phyloP scores from a whole-genome alignment of 2,329 filamentous ascomycete species.

The Endocalyx cinctus region DNA sequence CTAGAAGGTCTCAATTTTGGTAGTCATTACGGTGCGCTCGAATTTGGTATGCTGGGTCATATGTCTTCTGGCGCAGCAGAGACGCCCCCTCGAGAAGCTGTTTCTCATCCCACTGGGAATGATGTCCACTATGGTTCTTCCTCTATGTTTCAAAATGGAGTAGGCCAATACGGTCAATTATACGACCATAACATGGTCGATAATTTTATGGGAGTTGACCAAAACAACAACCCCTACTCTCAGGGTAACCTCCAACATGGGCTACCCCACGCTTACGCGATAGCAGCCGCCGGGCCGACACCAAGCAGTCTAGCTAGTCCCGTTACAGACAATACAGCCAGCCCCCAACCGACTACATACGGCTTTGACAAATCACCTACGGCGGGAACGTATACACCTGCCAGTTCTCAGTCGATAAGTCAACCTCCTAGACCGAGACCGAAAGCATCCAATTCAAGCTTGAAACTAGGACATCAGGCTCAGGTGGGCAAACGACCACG shows the following conservation, averaged over 20 bases:
- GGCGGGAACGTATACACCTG: constrained; percentile 30
- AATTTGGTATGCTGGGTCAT: constrained; percentile 93
- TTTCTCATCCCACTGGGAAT: constrained; percentile 34
- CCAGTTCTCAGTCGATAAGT: constrained; percentile 23
- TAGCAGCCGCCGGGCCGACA: constrained; percentile 47
- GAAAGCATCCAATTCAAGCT: constrained; percentile 36
- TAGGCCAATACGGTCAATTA: constrained; percentile 43
- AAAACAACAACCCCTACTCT: constrained; percentile 43
- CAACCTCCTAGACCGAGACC: constrained; percentile 38
- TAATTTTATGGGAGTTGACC: constrained; percentile 51
- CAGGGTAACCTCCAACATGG: constrained; percentile 59
- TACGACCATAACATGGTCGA: constrained; percentile 49
- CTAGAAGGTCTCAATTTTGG: constrained; percentile 91
- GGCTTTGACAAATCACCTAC: constrained; percentile 54
- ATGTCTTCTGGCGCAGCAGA: constrained; percentile 92
- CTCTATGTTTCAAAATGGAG: constrained; percentile 48
- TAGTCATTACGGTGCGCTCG: constrained; percentile 90
- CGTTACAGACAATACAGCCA: constrained; percentile 59
- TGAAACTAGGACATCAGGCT: constrained; percentile 41
- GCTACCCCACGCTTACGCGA: constrained; percentile 61
- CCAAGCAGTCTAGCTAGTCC: constrained; percentile 60
- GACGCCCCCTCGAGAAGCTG: constrained; percentile 63
- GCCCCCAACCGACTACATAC: constrained; percentile 50
- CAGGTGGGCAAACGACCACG: constrained; percentile 55
- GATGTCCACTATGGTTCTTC: constrained; percentile 38